phyloP scores from a whole-genome alignment of 2,329 filamentous ascomycete genomes.

The Zymoseptoria brevis region DNA sequence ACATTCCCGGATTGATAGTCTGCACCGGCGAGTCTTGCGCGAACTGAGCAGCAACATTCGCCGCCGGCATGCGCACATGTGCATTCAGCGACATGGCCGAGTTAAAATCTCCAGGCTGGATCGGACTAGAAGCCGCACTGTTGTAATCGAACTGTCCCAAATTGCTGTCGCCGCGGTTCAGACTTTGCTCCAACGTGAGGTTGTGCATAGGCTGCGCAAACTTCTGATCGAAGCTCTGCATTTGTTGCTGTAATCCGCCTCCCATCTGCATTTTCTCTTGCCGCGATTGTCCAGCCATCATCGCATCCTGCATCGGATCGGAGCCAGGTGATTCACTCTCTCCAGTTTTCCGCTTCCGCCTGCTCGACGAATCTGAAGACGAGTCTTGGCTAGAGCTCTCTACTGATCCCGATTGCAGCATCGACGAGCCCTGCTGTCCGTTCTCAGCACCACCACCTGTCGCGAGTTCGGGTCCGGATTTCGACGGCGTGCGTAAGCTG shows the following conservation, averaged over 20 bases:
- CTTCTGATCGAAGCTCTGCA: conserved; percentile 23
- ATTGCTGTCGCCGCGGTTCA: conserved; percentile 30
- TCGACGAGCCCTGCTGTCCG: conserved; percentile 6
- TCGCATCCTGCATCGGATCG: conserved; percentile 19
- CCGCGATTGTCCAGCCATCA: conserved; percentile 18
- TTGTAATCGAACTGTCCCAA: conserved; percentile 52
- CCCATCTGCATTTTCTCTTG: conserved; percentile 25
- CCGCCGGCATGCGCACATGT: conserved; percentile 17
- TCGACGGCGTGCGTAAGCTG: conserved; percentile 23
- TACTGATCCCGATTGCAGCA: conserved; percentile 23
- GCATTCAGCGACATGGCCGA: conserved; percentile 24
- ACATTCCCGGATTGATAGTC: conserved; percentile 30
- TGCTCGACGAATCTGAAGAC: conserved; percentile 34
- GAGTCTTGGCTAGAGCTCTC: conserved; percentile 38
- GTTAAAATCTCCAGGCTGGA: conserved; percentile 23
- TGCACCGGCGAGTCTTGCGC: conserved; percentile 25
- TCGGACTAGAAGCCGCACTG: conserved; percentile 51
- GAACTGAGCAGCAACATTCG: conserved; percentile 15
- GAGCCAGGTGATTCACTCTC: conserved; percentile 30
- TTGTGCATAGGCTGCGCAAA: conserved; percentile 27
- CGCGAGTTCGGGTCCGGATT: conserved; percentile 19
- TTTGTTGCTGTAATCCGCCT: conserved; percentile 16
- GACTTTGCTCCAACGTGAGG: conserved; percentile 25
- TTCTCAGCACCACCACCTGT: conserved; percentile 9
- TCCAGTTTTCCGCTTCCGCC: conserved; percentile 34